Conservation (phyloP, 768 basidiomycete species). For the Macrolepiota dolichaula region DNA sequence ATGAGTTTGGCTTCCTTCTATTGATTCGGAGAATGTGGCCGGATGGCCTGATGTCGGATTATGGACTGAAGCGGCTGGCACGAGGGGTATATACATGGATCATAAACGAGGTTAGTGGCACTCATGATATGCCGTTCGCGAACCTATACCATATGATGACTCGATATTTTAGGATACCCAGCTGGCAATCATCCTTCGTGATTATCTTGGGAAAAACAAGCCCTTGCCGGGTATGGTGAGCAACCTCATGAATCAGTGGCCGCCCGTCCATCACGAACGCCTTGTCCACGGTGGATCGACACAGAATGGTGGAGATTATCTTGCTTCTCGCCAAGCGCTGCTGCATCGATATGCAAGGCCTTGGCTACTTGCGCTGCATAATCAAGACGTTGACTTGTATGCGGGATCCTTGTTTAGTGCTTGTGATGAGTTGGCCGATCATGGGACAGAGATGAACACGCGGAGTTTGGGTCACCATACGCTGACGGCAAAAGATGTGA, state of each 20-base stretch:
- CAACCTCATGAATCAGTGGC: conserved; percentile 52
- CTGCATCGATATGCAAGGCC: conserved; percentile 52
- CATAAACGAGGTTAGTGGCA: conserved; percentile 55
- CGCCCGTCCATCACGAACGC: conserved; percentile 35
- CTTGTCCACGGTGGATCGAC: conserved; percentile 32
- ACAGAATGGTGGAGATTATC: conserved; percentile 70
- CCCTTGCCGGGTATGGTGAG: conserved; percentile 60
- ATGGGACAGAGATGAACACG: neutral
- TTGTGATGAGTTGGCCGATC: conserved; percentile 42
- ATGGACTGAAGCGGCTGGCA: conserved; percentile 61
- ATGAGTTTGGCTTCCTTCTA: conserved; percentile 71
- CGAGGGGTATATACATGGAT: conserved; percentile 66
- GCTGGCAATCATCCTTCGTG: conserved; percentile 62
- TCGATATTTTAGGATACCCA: conserved; percentile 51
- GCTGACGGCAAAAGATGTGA: conserved; percentile 11
- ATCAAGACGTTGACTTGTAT: conserved; percentile 54
- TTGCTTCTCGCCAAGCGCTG: conserved; percentile 54
- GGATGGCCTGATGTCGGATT: conserved; percentile 67
- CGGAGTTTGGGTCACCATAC: conserved; percentile 1
- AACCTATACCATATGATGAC: neutral
- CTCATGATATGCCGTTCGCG: neutral
- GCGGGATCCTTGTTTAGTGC: conserved; percentile 49
- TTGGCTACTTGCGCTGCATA: conserved; percentile 71
- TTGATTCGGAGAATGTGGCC: conserved; percentile 74
- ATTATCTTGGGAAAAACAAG: conserved; percentile 57